Base-by-base conservation (phyloP, 441 rosid genomes). In the Euphorbia celastroides region DNA sequence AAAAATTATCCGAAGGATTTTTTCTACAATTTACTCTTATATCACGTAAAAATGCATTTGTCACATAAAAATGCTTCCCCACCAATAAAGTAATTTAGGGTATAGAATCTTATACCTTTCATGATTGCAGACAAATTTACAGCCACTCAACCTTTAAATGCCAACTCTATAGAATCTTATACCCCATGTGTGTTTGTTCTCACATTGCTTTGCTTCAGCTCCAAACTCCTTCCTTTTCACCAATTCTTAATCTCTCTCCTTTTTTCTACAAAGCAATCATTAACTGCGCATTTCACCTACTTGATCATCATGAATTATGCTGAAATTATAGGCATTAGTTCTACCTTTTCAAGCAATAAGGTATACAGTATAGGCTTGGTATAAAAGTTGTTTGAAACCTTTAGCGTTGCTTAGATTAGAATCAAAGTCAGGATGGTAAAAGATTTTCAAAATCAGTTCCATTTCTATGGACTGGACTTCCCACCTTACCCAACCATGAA, bases 401-500 rank as follows among this genome's bases (percentile, higher is more conserved):
- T 34, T 71, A 73, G 51, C 78, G 74, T 88, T 85, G 93, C 96
- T 89, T 92, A 78, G 82, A 84, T 92, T 88, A 71, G 82, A 92
- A 86, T 82, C 86, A 63, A 90, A 90, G 98, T 81, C 66, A 76
- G 71, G 70, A 68, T 42, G 65, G 30, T 69, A 62, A 72, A 66
- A 67, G 74, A 58, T 57, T 77, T 75, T n/a, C 77, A 63, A 72
- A 60, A 69, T 66, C 56, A 31, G 42, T 44, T 67, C 71, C 34
- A 68, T 67, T 75, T 66, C 73, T 71, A 70, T 72, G 78, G 71
- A 79, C 66, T 70, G 64, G 72, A 77, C 88, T 74, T 76, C 78
- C 73, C 86, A 81, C 87, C 88, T 61, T 69, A 87, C 89, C 97
- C 90, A 93, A 83, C 88, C 76, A 23, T 76, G 97, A 93, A 77